These are phyloP conservation scores for Macroventuria anomochaeta DNA, from an alignment of 2,329 filamentous ascomycete genomes.

Conservation along the genomic window DNA sequence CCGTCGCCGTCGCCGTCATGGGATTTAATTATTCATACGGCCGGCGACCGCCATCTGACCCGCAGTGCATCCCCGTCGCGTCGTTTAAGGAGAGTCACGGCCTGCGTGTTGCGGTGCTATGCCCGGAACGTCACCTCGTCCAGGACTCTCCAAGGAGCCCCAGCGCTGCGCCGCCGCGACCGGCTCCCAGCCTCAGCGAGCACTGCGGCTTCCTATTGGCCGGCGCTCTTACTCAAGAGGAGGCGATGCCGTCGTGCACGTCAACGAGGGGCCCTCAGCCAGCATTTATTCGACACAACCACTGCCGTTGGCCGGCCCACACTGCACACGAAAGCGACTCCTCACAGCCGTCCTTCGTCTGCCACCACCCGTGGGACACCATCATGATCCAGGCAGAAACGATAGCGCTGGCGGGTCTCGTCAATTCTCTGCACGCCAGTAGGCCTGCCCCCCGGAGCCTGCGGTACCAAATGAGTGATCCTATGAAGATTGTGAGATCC, in stretches of 20 bases:
- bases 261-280: slow-evolving; percentile 9
- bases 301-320: slow-evolving; percentile 16
- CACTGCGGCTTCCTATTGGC: slow-evolving; percentile 5
- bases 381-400: slow-evolving; percentile 29
- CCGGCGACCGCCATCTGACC: slow-evolving; percentile 31
- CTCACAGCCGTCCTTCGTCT: slow-evolving; percentile 12
- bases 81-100: slow-evolving; percentile 15
- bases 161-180: slow-evolving; percentile 17
- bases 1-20: slow-evolving; percentile 8
- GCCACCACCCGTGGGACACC: slow-evolving; percentile 16
- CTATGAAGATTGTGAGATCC: slow-evolving; percentile 14
- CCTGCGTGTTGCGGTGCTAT: slow-evolving; percentile 11
- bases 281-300: slow-evolving; percentile 10
- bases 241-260: slow-evolving; percentile 24
- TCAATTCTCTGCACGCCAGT: slow-evolving; percentile 26
- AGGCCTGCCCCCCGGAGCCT: slow-evolving; percentile 12
- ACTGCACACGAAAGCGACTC: slow-evolving; percentile 10
- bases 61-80: slow-evolving; percentile 19
- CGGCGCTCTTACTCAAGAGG: not conserved
- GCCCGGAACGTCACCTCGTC: slow-evolving; percentile 10
- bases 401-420: slow-evolving; percentile 32
- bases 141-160: slow-evolving; percentile 3
- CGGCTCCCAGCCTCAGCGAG: slow-evolving; percentile 17
- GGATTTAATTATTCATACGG: slow-evolving; percentile 27
- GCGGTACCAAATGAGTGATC: slow-evolving; percentile 7